Evolutionary conservation across 345 rosid species (phyloP).

Genomic region (Draba incana): DNA sequence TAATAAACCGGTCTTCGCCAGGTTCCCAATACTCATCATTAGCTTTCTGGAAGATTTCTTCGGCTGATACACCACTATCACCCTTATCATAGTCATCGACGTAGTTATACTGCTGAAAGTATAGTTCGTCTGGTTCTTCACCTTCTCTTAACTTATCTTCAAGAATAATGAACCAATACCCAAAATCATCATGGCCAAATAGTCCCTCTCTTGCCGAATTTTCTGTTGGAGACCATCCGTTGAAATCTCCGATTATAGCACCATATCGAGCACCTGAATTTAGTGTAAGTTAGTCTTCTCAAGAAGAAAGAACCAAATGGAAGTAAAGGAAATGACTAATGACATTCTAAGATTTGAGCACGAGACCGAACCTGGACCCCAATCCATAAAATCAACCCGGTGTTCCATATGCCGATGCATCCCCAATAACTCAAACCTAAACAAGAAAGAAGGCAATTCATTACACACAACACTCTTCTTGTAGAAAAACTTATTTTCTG

Average conservation of each 20-base stretch:
- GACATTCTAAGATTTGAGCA: no score
- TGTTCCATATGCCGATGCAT: slow-evolving; percentile 90
- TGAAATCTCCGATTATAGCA: slow-evolving; percentile 85
- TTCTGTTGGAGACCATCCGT: slow-evolving; percentile 91
- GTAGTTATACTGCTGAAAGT: slow-evolving; percentile 95
- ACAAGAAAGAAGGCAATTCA: slow-evolving; percentile 19
- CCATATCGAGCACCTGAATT: slow-evolving; percentile 90
- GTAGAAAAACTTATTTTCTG: background rate
- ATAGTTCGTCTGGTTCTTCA: slow-evolving; percentile 80
- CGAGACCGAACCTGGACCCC: slow-evolving; percentile 98
- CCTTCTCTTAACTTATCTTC: slow-evolving; percentile 92
- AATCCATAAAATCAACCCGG: slow-evolving; percentile 88
- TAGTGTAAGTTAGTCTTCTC: slow-evolving; percentile 12
- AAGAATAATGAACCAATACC: slow-evolving; percentile 89
- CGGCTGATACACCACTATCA: slow-evolving; percentile 72
- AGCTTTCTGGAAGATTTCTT: slow-evolving; percentile 74
- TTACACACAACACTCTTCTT: slow-evolving; percentile 5
- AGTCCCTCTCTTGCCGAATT: slow-evolving; percentile 85
- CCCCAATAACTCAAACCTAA: slow-evolving; percentile 77
- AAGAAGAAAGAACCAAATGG: background rate
- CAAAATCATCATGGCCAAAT: slow-evolving; percentile 89
- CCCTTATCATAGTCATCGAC: slow-evolving; percentile 90
- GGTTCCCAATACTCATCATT: slow-evolving; percentile 99
- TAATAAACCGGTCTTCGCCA: slow-evolving; percentile 82
- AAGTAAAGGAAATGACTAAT: slow-evolving; percentile 25